phyloP scores from a whole-genome alignment of 148 eudicot genomes.

The Bassia scoparia region DNA sequence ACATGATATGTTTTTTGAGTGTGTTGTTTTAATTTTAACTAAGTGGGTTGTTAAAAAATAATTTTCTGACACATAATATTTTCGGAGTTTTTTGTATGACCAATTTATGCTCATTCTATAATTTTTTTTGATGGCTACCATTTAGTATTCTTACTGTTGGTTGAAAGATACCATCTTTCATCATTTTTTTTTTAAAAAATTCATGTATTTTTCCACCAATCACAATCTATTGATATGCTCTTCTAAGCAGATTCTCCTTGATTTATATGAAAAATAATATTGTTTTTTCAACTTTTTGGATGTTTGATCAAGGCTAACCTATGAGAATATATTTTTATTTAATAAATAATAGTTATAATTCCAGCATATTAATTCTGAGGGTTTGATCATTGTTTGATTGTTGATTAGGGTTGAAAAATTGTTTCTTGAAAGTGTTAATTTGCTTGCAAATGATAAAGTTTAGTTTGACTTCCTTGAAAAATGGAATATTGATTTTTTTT shows the following conservation, averaged over 20 bases:
- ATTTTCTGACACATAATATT: not conserved
- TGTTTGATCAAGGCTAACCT: no score
- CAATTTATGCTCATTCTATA: conserved; percentile 4
- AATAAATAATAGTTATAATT: no score
- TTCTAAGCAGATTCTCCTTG: not conserved
- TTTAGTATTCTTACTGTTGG: not conserved
- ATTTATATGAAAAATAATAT: not conserved
- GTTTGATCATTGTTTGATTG: not conserved
- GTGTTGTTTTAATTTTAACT: not conserved
- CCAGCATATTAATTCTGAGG: not conserved
- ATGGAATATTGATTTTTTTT: not conserved
- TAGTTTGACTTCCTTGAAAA: conserved; percentile 20
- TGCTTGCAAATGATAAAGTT: conserved; percentile 16
- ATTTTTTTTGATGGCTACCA: not conserved
- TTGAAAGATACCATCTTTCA: not conserved
- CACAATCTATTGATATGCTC: not conserved
- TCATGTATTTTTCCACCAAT: not conserved
- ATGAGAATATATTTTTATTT: no score
- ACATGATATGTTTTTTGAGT: conserved; percentile 7
- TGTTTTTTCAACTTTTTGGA: not conserved
- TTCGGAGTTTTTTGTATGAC: not conserved
- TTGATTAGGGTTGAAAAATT: not conserved
- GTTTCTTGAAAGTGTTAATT: conserved; percentile 2
- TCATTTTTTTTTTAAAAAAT: not conserved
- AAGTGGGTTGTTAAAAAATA: not conserved